Evolutionary conservation across 805 yeast species (phyloP).

Genomic region (Ogataea saltuana): DNA sequence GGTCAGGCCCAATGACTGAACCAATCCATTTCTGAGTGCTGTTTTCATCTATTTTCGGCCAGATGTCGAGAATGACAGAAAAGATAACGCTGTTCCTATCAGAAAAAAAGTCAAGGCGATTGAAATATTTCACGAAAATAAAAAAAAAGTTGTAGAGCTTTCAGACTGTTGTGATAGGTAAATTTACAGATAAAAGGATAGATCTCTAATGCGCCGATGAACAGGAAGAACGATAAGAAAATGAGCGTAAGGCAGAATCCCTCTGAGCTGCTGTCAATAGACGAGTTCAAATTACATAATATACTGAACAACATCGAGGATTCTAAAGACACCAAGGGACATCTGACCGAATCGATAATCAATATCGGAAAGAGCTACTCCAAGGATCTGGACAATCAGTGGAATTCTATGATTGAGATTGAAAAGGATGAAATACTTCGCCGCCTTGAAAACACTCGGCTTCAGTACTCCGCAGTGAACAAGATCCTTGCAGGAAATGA

Average conservation of each 20-base stretch:
- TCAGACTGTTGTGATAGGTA: no score
- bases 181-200: no score
- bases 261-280: constrained; percentile 31
- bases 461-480: constrained; percentile 13
- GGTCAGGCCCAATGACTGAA: constrained; percentile 36
- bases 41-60: no score
- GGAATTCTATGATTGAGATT: constrained; percentile 22
- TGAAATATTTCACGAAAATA: neutral
- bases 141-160: no score
- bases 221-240: no score
- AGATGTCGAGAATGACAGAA: no score
- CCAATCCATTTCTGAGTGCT: no score
- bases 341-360: constrained; percentile 27
- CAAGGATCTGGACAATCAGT: constrained; percentile 34
- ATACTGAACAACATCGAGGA: constrained; percentile 27
- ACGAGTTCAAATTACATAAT: constrained; percentile 28
- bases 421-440: constrained; percentile 27
- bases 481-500: constrained; percentile 6
- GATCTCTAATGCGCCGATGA: no score
- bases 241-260: neutral
- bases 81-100: no score
- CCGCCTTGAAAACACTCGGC: constrained; percentile 18
- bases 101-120: neutral
- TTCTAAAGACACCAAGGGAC: constrained; percentile 23
- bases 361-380: constrained; percentile 25